phyloP scores from a whole-genome alignment of 2,329 filamentous ascomycete species.

The Tetracladium maxilliforme region DNA sequence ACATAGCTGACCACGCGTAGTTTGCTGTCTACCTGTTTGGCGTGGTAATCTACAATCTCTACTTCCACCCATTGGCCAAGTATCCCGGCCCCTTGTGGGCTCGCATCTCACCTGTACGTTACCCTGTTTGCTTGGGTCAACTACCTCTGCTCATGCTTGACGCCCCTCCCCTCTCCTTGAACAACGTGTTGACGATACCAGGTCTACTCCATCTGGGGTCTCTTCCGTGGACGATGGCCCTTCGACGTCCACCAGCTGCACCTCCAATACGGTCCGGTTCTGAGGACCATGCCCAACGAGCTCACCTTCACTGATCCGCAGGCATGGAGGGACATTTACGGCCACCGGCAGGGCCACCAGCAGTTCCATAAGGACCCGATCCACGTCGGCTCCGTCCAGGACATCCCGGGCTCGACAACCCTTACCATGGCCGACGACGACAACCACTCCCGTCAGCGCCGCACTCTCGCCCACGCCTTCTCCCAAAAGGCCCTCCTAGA shows the following conservation, averaged over 20 bases:
- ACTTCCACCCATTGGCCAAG: conserved; percentile 6
- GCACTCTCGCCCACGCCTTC: conserved; percentile 9
- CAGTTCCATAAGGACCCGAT: conserved; percentile 15
- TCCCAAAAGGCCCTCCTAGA: conserved; percentile 7
- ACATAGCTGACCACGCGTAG: no score
- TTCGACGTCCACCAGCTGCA: conserved; percentile 18
- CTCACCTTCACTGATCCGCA: conserved; percentile 23
- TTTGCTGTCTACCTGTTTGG: no score
- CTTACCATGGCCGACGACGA: conserved; percentile 12
- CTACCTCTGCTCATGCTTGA: no score
- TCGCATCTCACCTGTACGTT: no score
- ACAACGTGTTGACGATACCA: no score
- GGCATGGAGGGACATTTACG: conserved; percentile 26
- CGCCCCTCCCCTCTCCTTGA: no score
- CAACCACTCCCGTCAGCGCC: conserved; percentile 8
- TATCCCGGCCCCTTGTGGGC: conserved; percentile 10
- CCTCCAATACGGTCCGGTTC: conserved; percentile 24
- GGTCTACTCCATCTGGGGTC: no score
- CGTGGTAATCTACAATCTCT: conserved; percentile 7
- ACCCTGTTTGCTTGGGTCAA: no score
- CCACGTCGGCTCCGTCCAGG: conserved; percentile 16
- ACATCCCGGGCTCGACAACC: conserved; percentile 23
- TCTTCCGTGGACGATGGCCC: no score
- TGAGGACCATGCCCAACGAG: conserved; percentile 29
- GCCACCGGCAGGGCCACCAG: conserved; percentile 15